Evolutionary conservation across 768 basidiomycete genomes (phyloP), one percentile per base, ranked within the genome.

Genomic region (Podaxis sp.): DNA sequence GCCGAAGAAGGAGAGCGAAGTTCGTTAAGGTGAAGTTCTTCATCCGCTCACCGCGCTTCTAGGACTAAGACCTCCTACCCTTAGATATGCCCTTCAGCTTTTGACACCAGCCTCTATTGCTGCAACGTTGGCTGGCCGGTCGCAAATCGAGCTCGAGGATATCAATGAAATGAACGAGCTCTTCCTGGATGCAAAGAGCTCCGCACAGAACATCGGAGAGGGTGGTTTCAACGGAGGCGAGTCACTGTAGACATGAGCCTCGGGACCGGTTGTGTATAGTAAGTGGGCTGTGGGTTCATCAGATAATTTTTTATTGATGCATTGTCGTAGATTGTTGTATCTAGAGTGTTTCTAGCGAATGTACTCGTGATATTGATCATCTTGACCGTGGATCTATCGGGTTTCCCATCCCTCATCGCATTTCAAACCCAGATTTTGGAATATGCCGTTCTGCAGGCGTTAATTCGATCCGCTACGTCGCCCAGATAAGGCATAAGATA

Each of bases 171-270:
- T 97, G 89, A 89, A 89, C 66, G 93, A 93, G 71, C 79, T 99
- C 36, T 99, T 99, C 82, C 80, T 98, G 69, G 96, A 99, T 73
- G 95, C 96, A 19, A 96, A 95, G 72, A 88, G 90, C 0, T 84
- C 83, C 61, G 88, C 88, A n/a, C 71, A 73, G 24, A 79, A 83
- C 64, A 86, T 87, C 66, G 80, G 77, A 39, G 71, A 74, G 40
- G 77, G 76, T 26, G 77, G 75, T 17, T 68, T 63, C 24, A 57
- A 22, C 17, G 55, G 61, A 51, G 61, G 61, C 5, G 54, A 51
- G 24, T 51, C 61, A 17, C 36, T 63, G n/a, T 57, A 36, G 30
- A 49, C 9, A 11, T 26, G 4, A 24, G 13, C 24, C 42, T 51
- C 38, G 53, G 48, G 22, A 19, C 39, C 19, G 26, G 39, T 44